Conservation (phyloP, 441 rosid genomes). For the Corymbia citriodora region DNA sequence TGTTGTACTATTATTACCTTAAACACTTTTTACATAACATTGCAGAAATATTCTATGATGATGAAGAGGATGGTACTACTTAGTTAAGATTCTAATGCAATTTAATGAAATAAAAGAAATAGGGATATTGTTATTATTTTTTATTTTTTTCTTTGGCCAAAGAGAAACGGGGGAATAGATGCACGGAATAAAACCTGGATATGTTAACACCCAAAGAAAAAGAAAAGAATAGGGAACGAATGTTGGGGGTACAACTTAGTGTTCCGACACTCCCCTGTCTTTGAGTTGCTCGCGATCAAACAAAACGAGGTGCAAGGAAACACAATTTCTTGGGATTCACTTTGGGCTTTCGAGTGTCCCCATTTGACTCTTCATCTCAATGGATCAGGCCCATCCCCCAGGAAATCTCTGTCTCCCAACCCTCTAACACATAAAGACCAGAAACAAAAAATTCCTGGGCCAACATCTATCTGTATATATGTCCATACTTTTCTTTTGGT, state of each 20-base stretch:
- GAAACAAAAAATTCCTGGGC: neutral
- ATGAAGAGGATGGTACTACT: too few species aligned
- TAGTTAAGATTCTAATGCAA: too few species aligned
- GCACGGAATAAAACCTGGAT: too few species aligned
- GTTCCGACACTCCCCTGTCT: neutral
- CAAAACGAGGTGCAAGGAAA: too few species aligned
- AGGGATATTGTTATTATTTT: too few species aligned
- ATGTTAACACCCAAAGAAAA: too few species aligned
- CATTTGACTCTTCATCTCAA: neutral
- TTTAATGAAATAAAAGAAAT: too few species aligned
- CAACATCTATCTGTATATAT: neutral
- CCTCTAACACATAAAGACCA: neutral
- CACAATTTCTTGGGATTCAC: too few species aligned
- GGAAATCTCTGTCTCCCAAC: neutral
- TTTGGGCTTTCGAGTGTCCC: neutral
- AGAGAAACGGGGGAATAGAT: too few species aligned
- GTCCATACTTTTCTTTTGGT: neutral
- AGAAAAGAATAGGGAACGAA: too few species aligned
- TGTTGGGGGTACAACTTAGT: neutral
- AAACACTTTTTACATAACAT: neutral
- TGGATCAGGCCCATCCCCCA: neutral
- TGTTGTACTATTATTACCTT: neutral
- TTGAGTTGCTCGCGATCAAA: neutral
- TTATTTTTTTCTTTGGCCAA: too few species aligned
- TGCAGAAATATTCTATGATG: too few species aligned